These are phyloP conservation scores for Isoetes engelmannii DNA, from an alignment of 83 land plant species.

Conservation along the genomic window DNA sequence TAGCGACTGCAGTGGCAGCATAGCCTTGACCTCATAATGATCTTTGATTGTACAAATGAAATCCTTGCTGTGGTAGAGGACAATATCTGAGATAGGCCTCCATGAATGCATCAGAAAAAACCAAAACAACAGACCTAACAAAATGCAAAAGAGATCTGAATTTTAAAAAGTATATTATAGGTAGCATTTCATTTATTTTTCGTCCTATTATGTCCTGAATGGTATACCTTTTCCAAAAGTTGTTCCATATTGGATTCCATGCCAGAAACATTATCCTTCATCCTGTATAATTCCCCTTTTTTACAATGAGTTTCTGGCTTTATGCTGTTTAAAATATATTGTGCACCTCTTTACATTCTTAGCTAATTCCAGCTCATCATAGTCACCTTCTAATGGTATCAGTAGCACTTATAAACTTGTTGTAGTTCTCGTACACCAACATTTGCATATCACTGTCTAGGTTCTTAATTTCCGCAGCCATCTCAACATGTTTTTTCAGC, in stretches of 20 bases:
- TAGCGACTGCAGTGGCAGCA: no score
- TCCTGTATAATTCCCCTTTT: conserved; percentile 31
- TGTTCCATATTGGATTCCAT: conserved; percentile 97
- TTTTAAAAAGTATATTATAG: no score
- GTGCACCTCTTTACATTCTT: no score
- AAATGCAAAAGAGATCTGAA: no score
- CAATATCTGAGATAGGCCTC: no score
- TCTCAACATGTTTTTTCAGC: conserved; percentile 85
- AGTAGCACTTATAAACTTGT: conserved; percentile 97
- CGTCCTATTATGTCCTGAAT: no score
- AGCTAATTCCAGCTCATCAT: not conserved
- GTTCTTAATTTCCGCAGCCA: conserved; percentile 98
- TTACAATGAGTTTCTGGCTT: conserved; percentile 58
- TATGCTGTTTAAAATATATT: conserved; percentile 16
- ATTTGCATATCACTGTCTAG: conserved; percentile 92
- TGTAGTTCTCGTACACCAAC: conserved; percentile 97
- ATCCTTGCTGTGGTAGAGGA: no score
- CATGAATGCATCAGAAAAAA: no score
- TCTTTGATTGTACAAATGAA: no score
- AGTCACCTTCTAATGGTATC: conserved; percentile 83
- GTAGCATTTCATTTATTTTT: no score
- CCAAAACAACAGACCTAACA: no score
- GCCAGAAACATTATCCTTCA: conserved; percentile 88
- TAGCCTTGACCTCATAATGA: no score
- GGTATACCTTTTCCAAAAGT: conserved; percentile 73